Evolutionary conservation across 1,139 yeast genomes (phyloP).

Genomic region (Martiniozyma asiatica): DNA sequence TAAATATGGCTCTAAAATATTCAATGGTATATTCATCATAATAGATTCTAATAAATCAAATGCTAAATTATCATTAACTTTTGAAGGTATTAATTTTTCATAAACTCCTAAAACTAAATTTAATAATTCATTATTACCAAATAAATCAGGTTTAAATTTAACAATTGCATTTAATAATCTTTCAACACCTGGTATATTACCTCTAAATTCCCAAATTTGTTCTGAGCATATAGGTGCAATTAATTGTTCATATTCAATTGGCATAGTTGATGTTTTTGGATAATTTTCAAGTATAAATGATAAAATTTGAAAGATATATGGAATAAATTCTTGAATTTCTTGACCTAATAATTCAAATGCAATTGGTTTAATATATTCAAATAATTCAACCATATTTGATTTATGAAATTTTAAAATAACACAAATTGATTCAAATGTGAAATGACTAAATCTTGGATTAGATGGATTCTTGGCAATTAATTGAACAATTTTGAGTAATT

Average conservation of each 20-base stretch:
- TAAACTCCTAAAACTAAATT: constrained; percentile 91
- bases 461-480: constrained; percentile 83
- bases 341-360: constrained; percentile 57
- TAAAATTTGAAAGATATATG: constrained; percentile 81
- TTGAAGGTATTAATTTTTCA: constrained; percentile 83
- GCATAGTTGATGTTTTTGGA: constrained; percentile 40
- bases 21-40: constrained; percentile 43
- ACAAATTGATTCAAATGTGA: constrained; percentile 78
- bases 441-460: constrained; percentile 88
- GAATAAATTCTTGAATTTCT: constrained; percentile 90
- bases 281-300: constrained; percentile 63
- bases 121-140: constrained; percentile 33
- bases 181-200: constrained; percentile 88
- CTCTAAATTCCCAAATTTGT: constrained; percentile 81
- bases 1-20: constrained; percentile 39
- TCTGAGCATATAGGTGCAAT: constrained; percentile 81
- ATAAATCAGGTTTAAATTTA: constrained; percentile 43
- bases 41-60: constrained; percentile 73
- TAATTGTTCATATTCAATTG: constrained; percentile 52
- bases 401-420: constrained; percentile 50
- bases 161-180: constrained; percentile 67
- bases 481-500: constrained; percentile 55
- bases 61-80: constrained; percentile 68
- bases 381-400: constrained; percentile 29
- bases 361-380: constrained; percentile 52